Evolutionary conservation across 2,329 filamentous ascomycete genomes (phyloP), one percentile per base, ranked within the genome.

Genomic region (Daldinia eschscholtzii): DNA sequence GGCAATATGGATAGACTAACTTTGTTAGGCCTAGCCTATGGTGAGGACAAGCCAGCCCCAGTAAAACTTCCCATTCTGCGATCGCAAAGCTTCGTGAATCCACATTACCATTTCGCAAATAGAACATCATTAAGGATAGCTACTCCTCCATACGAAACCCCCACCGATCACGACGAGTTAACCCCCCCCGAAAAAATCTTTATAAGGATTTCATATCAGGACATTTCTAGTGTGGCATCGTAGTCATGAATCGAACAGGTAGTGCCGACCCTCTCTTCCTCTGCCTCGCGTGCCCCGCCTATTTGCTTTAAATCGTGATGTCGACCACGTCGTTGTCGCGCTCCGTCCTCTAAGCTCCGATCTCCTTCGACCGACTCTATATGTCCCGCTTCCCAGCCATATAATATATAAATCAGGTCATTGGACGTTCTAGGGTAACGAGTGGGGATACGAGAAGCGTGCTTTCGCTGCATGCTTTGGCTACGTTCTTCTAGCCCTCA

Each of bases 211-310:
- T 50, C 41, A 55, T 5, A 30, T 18, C 5, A 57, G 30, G 64
- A 60, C 41, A 39, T 66, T 62, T 71, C 58, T 15, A 53, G 55
- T 23, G 65, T 65, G 65, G 61, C 57, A 69, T 61, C 56, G 44
- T 77, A 80, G 83, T 79, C 77, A 88, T 88, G 86, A 88, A 88
- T 80, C 84, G 86, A 83, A 83, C 85, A 88, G 86, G 86, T 88
- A 88, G 79, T 76, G 67, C 75, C 75, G 52, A 72, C 66, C 69
- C 68, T 73, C 50, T 67, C 58, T 69, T 66, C 66, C 70, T 75
- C 73, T 73, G 70, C 74, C 72, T 76, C 74, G 68, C 68, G 69
- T 74, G 72, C 72, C 73, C 72, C 69, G 72, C 72, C 69, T 74
- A 75, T 78, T 76, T 75, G 76, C 72, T 68, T 72, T 60, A 53